Base-by-base conservation (phyloP, 2,329 filamentous ascomycete species). In the Nemania sp. region DNA sequence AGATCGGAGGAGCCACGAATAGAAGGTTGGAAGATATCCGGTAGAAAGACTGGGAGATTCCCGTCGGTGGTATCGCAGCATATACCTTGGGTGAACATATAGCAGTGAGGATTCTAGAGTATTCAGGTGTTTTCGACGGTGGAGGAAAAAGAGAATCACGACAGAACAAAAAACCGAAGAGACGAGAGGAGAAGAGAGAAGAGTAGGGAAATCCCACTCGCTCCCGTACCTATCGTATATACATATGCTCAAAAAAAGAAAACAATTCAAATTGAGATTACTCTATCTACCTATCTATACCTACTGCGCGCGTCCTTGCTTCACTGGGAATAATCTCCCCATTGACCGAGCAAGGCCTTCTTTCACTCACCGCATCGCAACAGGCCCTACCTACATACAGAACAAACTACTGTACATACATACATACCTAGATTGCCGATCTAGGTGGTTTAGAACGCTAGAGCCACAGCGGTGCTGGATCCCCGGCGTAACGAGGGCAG, bases 141-240 rank as follows among this genome's bases (percentile, higher is more conserved):
- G 18, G 15, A 26, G 45, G 56, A 45, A 51, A 15, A 47, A 51
- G 27, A 41, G n/a, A 8, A 32, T 32, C 53, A 38, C 32, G 5
- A 49, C 20, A 41, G 43, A 11, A 29, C 13, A 27, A 22, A 45
- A n/a, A 56, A 35, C 20, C 41, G 26, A 35, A 35, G 27, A 51
- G 26, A 22, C 51, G 20, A 58, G 18, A 47, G 26, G n/a, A 58
- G 43, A 32, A 24, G n/a, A 51, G 27, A 22, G 59, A 38, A 59
- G 13, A 47, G 18, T n/a, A 54, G 51, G n/a, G 27, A 35, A 32
- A 54, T 54, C n/a, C 51, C 51, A 54, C 22, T 15, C 26, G 55
- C 63, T 59, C 24, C 24, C 58, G 20, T 20, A 59, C 58, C 59
- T 60, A 35, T 51, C 45, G 41, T 67, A 64, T 47, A 68, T 57